phyloP scores from a whole-genome alignment of 305 asterid genomes.

The Fraxinus ornus region DNA sequence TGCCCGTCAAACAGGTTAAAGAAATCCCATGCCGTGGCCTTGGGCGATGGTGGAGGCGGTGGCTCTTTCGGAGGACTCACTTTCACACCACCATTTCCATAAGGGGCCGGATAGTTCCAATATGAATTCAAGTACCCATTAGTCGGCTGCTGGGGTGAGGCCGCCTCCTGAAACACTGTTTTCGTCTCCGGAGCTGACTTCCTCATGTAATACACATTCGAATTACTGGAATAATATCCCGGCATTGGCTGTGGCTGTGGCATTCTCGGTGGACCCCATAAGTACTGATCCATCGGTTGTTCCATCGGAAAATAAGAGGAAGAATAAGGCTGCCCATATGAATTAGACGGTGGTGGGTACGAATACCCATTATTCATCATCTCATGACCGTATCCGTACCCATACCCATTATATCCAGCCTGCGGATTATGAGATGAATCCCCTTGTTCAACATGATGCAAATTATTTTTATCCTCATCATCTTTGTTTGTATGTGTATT shows the following conservation, averaged over 20 bases:
- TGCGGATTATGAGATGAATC: conserved; percentile 33
- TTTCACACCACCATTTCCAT: conserved; percentile 41
- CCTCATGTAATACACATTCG: conserved; percentile 73
- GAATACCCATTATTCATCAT: conserved; percentile 34
- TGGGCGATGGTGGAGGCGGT: conserved; percentile 88
- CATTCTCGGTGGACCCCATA: conserved; percentile 32
- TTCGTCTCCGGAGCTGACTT: conserved; percentile 56
- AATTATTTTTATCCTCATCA: conserved; percentile 24
- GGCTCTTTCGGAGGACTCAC: conserved; percentile 46
- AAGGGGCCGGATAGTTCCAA: conserved; percentile 42
- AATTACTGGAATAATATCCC: conserved; percentile 34
- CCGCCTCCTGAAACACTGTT: conserved; percentile 63
- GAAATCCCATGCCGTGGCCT: conserved; percentile 76
- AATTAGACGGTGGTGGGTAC: conserved; percentile 27
- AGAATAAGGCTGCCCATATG: conserved; percentile 35
- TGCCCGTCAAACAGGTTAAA: conserved; percentile 64
- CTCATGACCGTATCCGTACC: conserved; percentile 35
- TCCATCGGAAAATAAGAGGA: conserved; percentile 14
- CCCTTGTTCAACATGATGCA: conserved; percentile 26
- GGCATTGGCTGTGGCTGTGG: conserved; percentile 29
- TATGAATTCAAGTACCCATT: conserved; percentile 62
- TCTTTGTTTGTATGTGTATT: conserved; percentile 14
- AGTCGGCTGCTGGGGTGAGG: conserved; percentile 42
- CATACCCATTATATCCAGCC: conserved; percentile 30
- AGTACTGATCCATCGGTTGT: conserved; percentile 28